These are phyloP conservation scores for Aspergillus avenaceus DNA, from an alignment of 495 filamentous ascomycete species.

Conservation along the genomic window DNA sequence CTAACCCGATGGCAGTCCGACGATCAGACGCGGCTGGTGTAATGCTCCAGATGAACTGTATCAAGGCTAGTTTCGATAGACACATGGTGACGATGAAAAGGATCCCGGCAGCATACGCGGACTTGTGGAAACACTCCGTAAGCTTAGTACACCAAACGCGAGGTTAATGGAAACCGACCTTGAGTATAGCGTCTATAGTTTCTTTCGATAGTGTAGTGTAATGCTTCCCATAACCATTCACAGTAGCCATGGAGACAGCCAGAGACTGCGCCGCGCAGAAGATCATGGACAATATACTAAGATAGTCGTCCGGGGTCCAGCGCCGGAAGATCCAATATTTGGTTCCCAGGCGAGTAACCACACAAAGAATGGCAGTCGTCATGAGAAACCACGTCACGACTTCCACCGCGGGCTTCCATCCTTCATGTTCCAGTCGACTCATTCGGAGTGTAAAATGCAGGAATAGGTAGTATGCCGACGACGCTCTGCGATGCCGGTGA, in stretches of 20 bases:
- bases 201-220: not conserved
- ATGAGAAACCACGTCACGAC: conserved; percentile 8
- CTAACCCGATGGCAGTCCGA: conserved; percentile 17
- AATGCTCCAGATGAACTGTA: conserved; percentile 21
- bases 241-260: conserved; percentile 1
- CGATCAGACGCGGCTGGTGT: conserved; percentile 18
- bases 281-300: conserved; percentile 1
- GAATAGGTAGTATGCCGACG: not conserved
- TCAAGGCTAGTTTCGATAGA: conserved; percentile 31
- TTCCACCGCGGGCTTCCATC: conserved; percentile 1
- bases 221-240: conserved; percentile 8
- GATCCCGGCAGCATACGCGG: conserved; percentile 27
- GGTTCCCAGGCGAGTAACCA: conserved; percentile 4
- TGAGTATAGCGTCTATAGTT: not conserved
- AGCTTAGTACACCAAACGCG: not conserved
- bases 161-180: not conserved
- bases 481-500: not conserved
- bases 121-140: conserved; percentile 11
- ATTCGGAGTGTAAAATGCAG: not conserved
- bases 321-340: conserved; percentile 3
- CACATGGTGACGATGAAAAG: conserved; percentile 28
- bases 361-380: conserved; percentile 1
- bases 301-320: conserved; percentile 2
- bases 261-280: not conserved
- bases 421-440: not conserved